These are phyloP conservation scores for Arachis hypogaea DNA, from an alignment of 306 rosid species.

Conservation along the genomic window DNA sequence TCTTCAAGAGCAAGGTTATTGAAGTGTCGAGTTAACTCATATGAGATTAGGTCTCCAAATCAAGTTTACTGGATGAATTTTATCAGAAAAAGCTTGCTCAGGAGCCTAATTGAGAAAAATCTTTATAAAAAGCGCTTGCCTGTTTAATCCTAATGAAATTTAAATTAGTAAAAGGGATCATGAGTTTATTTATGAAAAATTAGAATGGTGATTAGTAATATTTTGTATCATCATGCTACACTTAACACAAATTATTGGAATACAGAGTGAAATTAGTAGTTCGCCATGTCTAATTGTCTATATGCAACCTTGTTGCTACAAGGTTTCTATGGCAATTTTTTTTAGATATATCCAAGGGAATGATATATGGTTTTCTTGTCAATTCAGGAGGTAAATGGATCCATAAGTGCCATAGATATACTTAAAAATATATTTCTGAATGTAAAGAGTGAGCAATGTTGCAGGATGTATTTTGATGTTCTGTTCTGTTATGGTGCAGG, in stretches of 20 bases:
- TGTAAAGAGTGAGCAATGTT: background rate
- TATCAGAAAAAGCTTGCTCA: too few species aligned
- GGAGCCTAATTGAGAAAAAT: background rate
- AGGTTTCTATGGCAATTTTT: background rate
- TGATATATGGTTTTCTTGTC: background rate
- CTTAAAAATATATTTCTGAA: background rate
- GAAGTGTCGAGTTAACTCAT: too few species aligned
- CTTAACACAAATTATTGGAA: too few species aligned
- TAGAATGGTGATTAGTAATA: background rate
- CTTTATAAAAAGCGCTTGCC: background rate
- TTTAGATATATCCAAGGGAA: background rate
- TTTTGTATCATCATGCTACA: too few species aligned
- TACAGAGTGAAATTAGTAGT: background rate
- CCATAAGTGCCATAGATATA: background rate
- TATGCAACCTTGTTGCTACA: background rate
- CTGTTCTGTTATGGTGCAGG: constrained; percentile 51
- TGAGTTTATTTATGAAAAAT: constrained; percentile 3
- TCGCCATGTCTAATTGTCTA: background rate
- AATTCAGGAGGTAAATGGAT: constrained; percentile 3
- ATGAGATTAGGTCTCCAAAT: too few species aligned
- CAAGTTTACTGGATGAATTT: too few species aligned
- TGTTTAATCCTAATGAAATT: constrained; percentile 19
- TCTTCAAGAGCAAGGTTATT: background rate
- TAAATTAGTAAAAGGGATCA: constrained; percentile 2
- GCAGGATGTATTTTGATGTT: constrained; percentile 21